Conservation (phyloP, 192 early-diverging fungal species). For the Chytriomyces confervae region DNA sequence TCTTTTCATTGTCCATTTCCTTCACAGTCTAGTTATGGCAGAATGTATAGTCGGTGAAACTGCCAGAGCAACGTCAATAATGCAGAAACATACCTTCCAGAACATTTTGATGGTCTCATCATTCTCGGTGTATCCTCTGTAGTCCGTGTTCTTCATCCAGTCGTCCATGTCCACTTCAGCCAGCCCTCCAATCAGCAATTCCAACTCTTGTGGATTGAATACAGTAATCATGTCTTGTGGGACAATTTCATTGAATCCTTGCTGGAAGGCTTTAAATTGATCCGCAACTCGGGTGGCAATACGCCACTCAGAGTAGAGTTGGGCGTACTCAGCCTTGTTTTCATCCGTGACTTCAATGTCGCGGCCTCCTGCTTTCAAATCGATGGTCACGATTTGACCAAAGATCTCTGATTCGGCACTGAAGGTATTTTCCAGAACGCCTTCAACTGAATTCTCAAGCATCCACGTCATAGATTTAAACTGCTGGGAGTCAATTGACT, state of each 20-base stretch:
- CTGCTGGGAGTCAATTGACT: constrained; percentile 92
- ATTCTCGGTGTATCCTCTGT: constrained; percentile 95
- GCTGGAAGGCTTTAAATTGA: constrained; percentile 93
- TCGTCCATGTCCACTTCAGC: constrained; percentile 96
- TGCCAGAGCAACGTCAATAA: neutral
- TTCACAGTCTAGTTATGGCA: constrained; percentile 66
- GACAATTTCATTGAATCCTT: constrained; percentile 94
- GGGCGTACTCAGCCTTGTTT: constrained; percentile 95
- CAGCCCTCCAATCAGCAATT: constrained; percentile 96
- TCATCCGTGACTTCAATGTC: constrained; percentile 94
- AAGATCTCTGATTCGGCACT: constrained; percentile 95
- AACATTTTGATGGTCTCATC: constrained; percentile 96
- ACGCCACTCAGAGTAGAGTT: constrained; percentile 87
- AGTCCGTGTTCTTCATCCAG: constrained; percentile 99
- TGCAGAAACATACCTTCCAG: constrained; percentile 72
- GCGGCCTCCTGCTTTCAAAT: constrained; percentile 86
- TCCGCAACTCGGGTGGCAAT: constrained; percentile 91
- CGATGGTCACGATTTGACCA: constrained; percentile 85
- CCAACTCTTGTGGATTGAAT: constrained; percentile 97
- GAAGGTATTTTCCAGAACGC: constrained; percentile 86
- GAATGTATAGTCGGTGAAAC: neutral
- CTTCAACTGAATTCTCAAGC: constrained; percentile 89
- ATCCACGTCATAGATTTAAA: constrained; percentile 92
- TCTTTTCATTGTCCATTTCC: constrained; percentile 91
- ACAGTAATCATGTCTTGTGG: constrained; percentile 94